Percentiles rank a stretch among this genome's conserved stretches.
phyloP scores from a whole-genome alignment of 164 flowering plant genomes.

The Vitis amurensis region DNA sequence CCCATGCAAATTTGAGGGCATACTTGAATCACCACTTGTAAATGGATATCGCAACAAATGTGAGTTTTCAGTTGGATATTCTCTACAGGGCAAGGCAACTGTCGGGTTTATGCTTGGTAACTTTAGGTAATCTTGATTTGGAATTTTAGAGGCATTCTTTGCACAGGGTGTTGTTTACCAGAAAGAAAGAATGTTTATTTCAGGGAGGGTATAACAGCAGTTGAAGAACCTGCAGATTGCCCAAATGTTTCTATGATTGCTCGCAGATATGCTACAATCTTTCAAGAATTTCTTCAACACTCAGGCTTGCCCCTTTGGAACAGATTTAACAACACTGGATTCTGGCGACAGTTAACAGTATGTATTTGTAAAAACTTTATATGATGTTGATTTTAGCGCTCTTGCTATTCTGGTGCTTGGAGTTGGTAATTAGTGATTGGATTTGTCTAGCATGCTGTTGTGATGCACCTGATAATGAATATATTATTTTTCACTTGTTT shows the following conservation, averaged over 20 bases:
- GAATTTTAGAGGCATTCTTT: conserved; percentile 2
- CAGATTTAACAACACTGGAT: conserved; percentile 80
- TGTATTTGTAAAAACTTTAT: conserved; percentile 7
- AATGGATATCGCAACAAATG: conserved; percentile 97
- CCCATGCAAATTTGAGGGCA: conserved; percentile 84
- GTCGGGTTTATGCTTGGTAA: conserved; percentile 96
- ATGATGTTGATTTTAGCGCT: too few species aligned
- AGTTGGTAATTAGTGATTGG: neutral
- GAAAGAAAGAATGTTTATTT: conserved; percentile 12
- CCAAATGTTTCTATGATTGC: conserved; percentile 81
- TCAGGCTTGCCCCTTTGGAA: conserved; percentile 84
- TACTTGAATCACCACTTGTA: conserved; percentile 76
- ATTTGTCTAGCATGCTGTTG: neutral
- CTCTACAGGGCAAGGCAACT: conserved; percentile 69
- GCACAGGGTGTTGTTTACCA: neutral
- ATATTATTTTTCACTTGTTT: neutral
- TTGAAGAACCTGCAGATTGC: conserved; percentile 80
- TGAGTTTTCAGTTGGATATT: conserved; percentile 89
- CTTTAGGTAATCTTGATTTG: conserved; percentile 63
- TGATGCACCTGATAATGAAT: neutral
- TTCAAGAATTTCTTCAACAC: conserved; percentile 73
- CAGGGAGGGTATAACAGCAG: conserved; percentile 94
- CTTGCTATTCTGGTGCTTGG: neutral
- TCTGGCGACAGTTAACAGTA: conserved; percentile 96
- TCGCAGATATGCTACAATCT: conserved; percentile 69